Conservation (phyloP, 2,329 filamentous ascomycete species). For the Colletotrichum truncatum region DNA sequence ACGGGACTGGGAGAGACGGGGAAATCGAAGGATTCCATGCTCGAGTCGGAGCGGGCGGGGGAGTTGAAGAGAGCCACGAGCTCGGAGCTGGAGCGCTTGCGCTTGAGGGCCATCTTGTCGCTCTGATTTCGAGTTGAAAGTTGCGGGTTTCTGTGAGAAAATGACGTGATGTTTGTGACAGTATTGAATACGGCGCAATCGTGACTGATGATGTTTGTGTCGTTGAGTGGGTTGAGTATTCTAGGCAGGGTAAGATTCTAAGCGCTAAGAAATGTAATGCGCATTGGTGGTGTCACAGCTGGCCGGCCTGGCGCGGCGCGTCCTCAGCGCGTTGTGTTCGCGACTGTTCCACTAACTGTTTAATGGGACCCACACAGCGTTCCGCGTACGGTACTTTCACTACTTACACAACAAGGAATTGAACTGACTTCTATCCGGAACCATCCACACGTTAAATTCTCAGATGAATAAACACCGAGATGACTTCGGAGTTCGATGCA, state of each 20-base stretch:
- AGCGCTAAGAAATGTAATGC: background rate
- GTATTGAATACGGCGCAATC: too few relatives aligned
- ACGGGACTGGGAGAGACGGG: slow-evolving; percentile 37
- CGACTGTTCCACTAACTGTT: background rate
- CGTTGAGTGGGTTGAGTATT: background rate
- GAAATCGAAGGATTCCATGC: slow-evolving; percentile 43
- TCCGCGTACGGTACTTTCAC: too few relatives aligned
- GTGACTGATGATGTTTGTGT: background rate
- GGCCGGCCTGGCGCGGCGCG: slow-evolving; percentile 8
- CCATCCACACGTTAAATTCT: too few relatives aligned
- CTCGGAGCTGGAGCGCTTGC: slow-evolving; percentile 70
- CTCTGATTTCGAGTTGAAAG: background rate
- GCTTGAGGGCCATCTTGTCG: slow-evolving; percentile 63
- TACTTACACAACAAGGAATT: too few relatives aligned
- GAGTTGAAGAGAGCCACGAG: slow-evolving; percentile 54
- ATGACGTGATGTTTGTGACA: background rate
- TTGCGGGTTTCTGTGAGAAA: background rate
- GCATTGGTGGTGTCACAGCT: background rate
- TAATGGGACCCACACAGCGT: slow-evolving; percentile 6
- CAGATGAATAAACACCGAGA: too few relatives aligned
- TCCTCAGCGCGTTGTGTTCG: slow-evolving; percentile 4
- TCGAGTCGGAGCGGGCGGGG: slow-evolving; percentile 43
- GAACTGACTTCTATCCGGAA: too few relatives aligned
- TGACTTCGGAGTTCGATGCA: too few relatives aligned
- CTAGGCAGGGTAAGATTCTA: background rate